phyloP scores from a whole-genome alignment of 2,329 filamentous ascomycete species.

The Huntiella abstrusa region DNA sequence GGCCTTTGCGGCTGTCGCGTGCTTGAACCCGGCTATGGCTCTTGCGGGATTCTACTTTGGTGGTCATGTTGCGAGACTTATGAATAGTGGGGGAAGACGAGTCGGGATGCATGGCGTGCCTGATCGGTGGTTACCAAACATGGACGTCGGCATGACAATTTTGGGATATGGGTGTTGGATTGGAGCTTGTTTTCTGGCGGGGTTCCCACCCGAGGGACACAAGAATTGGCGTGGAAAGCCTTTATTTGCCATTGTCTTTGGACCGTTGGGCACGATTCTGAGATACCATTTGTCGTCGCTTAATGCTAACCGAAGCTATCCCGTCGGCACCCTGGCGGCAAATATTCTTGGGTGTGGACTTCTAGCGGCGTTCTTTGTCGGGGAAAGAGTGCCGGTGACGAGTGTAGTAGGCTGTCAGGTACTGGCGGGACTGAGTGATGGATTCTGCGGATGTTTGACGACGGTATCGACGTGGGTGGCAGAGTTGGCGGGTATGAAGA shows the following conservation, averaged over 20 bases:
- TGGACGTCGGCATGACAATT: slow-evolving; percentile 46
- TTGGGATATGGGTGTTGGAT: slow-evolving; percentile 62
- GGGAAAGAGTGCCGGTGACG: slow-evolving; percentile 45
- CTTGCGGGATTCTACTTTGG: slow-evolving; percentile 52
- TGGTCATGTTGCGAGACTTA: slow-evolving; percentile 50
- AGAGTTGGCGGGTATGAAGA: slow-evolving; percentile 35
- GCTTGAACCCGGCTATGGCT: slow-evolving; percentile 53
- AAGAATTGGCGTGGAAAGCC: slow-evolving; percentile 58
- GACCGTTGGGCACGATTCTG: slow-evolving; percentile 57
- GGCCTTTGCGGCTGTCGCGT: slow-evolving; percentile 56
- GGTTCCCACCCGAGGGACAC: slow-evolving; percentile 43
- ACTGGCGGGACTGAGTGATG: slow-evolving; percentile 46
- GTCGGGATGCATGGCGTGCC: slow-evolving; percentile 4
- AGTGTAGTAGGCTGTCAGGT: slow-evolving; percentile 47
- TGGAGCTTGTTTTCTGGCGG: slow-evolving; percentile 51
- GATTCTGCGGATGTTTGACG: slow-evolving; percentile 47
- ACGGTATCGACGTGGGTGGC: slow-evolving; percentile 50
- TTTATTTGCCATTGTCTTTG: slow-evolving; percentile 63
- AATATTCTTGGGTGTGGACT: slow-evolving; percentile 64
- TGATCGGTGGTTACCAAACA: slow-evolving; percentile 18
- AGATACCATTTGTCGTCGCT: slow-evolving; percentile 54
- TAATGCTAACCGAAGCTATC: slow-evolving; percentile 60
- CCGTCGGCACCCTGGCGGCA: slow-evolving; percentile 67
- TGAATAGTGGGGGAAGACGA: not conserved
- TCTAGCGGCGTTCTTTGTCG: slow-evolving; percentile 57